phyloP scores from a whole-genome alignment of 495 filamentous ascomycete species.

The Evernia prunastri region DNA sequence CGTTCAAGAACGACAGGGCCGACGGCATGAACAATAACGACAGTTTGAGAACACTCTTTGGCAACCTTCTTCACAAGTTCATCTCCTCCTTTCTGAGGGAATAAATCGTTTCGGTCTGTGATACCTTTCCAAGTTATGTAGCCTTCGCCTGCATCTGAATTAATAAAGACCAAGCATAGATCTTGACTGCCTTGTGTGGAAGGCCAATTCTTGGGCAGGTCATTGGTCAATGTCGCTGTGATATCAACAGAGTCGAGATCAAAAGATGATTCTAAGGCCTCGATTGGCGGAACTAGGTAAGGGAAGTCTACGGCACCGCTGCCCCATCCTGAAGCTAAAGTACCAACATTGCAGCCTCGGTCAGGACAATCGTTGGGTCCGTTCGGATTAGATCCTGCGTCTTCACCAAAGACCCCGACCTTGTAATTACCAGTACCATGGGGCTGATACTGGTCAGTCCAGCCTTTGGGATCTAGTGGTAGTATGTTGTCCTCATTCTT shows the following conservation, averaged over 20 bases:
- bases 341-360: conserved; percentile 74
- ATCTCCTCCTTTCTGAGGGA: conserved; percentile 71
- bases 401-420: conserved; percentile 80
- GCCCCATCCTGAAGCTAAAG: conserved; percentile 82
- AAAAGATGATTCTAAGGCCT: conserved; percentile 59
- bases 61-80: conserved; percentile 66
- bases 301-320: conserved; percentile 84
- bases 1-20: conserved; percentile 79
- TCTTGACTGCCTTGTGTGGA: conserved; percentile 48
- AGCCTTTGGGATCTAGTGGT: conserved; percentile 53
- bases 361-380: conserved; percentile 75
- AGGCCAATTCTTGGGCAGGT: conserved; percentile 35
- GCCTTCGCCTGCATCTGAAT: conserved; percentile 57
- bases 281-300: conserved; percentile 65
- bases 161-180: conserved; percentile 59
- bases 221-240: conserved; percentile 55
- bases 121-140: conserved; percentile 58
- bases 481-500: conserved; percentile 65
- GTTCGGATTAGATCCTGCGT: conserved; percentile 53
- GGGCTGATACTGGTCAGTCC: conserved; percentile 32
- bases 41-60: conserved; percentile 58
- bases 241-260: conserved; percentile 52
- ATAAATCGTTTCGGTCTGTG: conserved; percentile 80
- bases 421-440: conserved; percentile 37
- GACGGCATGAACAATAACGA: conserved; percentile 87